A percentile compares a stretch with the other conserved stretches of the same genome.
Conservation (phyloP, 306 rosid species). For the cucumber (Cucumis sativus) region DNA sequence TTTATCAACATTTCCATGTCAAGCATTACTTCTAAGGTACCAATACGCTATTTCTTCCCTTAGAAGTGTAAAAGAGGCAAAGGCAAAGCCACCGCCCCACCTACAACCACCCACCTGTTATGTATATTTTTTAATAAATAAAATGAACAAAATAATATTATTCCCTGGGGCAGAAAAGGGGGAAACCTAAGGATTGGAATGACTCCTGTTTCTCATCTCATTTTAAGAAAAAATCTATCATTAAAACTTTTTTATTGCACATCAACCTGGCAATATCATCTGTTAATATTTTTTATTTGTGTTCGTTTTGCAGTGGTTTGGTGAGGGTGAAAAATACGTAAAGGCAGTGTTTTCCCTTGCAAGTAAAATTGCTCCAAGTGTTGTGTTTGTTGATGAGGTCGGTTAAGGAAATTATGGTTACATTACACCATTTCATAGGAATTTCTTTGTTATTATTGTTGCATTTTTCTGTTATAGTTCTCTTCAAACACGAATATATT, state of each 20-base stretch:
- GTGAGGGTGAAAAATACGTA: constrained; percentile 95
- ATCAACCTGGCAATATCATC: not conserved
- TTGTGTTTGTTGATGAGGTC: constrained; percentile 95
- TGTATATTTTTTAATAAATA: too few species aligned
- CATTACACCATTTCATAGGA: not conserved
- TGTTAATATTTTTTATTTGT: not conserved
- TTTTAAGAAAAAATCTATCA: too few species aligned
- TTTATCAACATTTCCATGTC: constrained; percentile 96
- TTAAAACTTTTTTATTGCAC: too few species aligned
- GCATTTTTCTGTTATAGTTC: not conserved
- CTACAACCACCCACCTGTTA: too few species aligned
- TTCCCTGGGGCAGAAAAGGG: too few species aligned
- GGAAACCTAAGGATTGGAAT: too few species aligned
- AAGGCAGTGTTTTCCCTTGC: constrained; percentile 93
- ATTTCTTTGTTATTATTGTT: not conserved
- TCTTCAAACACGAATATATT: constrained; percentile 1
- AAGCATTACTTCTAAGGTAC: constrained; percentile 87
- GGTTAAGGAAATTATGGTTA: constrained; percentile 11
- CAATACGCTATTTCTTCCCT: not conserved
- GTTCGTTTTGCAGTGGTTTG: constrained; percentile 68
- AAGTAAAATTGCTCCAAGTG: constrained; percentile 95
- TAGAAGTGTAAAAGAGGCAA: not conserved
- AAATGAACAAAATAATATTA: too few species aligned
- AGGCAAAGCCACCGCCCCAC: not conserved
- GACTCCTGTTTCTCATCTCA: too few species aligned